A percentile compares a stretch with the other conserved stretches of the same genome.
These are phyloP conservation scores for Rhizophagus clarus DNA, from an alignment of 192 early-diverging fungal species.

Conservation along the genomic window DNA sequence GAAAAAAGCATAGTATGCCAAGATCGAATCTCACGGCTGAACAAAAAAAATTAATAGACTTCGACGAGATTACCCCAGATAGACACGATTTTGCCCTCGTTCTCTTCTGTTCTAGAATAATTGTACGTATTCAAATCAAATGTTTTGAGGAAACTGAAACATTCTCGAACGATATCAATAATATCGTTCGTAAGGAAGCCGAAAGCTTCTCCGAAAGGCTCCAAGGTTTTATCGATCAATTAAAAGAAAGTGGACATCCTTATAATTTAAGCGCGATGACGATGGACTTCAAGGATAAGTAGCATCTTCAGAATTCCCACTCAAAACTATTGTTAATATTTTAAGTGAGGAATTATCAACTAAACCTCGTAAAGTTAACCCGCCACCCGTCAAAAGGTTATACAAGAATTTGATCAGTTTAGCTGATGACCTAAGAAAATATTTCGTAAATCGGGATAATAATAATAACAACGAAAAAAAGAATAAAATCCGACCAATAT, in stretches of 20 bases:
- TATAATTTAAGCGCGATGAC: background rate
- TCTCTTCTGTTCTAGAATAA: background rate
- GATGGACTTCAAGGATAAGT: background rate
- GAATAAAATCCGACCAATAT: background rate
- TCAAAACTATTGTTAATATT: background rate
- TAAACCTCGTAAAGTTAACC: no score
- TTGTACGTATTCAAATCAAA: constrained; percentile 13
- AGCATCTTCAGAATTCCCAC: background rate
- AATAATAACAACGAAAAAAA: background rate
- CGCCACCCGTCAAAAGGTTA: background rate
- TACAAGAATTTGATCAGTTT: constrained; percentile 24
- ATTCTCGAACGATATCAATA: background rate
- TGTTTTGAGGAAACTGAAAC: background rate
- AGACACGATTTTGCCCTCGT: constrained; percentile 4
- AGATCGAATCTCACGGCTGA: no score
- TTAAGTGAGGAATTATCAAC: background rate
- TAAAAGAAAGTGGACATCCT: background rate
- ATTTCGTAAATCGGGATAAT: background rate
- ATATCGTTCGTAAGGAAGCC: constrained; percentile 7
- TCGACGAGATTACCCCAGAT: background rate
- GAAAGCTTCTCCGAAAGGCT: background rate
- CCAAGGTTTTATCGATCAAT: background rate
- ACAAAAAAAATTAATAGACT: constrained; percentile 11
- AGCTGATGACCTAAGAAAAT: constrained; percentile 19
- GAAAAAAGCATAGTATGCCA: no score